These are phyloP conservation scores for Polytrichum formosum DNA, from an alignment of 225 moss, liverwort and hornwort species.

Conservation along the genomic window DNA sequence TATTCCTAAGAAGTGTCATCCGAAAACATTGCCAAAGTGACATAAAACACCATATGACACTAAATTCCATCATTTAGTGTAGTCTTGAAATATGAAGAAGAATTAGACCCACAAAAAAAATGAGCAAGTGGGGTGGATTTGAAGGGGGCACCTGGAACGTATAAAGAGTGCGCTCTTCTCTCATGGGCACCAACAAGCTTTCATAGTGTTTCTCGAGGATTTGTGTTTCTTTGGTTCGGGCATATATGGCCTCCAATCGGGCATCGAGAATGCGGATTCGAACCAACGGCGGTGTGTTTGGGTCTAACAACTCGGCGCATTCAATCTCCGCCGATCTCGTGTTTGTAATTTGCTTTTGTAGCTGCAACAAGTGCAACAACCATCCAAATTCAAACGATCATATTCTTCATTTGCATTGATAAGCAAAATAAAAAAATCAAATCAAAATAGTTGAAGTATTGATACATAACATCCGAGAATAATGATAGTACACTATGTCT, in stretches of 20 bases:
- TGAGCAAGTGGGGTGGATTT: no score
- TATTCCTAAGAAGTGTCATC: no score
- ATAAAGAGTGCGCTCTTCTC: conserved; percentile 51
- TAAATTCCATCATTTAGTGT: no score
- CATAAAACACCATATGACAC: no score
- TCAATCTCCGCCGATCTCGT: conserved; percentile 58
- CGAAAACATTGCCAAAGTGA: no score
- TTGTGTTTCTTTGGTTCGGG: conserved; percentile 55
- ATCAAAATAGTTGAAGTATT: background rate
- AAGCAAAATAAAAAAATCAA: background rate
- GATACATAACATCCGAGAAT: background rate
- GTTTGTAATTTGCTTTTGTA: conserved; percentile 71
- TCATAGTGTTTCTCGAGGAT: conserved; percentile 51
- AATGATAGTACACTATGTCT: background rate
- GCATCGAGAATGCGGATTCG: conserved; percentile 58
- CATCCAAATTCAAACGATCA: no score
- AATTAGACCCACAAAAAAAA: no score
- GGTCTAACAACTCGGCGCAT: conserved; percentile 62
- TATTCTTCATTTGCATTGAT: no score
- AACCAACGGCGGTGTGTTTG: conserved; percentile 60
- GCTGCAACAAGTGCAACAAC: conserved; percentile 23
- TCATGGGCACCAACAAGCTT: conserved; percentile 56
- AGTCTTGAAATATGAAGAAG: no score
- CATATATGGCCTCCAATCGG: conserved; percentile 31
- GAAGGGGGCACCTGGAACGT: conserved; percentile 42